phyloP scores from a whole-genome alignment of 257 asterid species.

The Petunia secreta region DNA sequence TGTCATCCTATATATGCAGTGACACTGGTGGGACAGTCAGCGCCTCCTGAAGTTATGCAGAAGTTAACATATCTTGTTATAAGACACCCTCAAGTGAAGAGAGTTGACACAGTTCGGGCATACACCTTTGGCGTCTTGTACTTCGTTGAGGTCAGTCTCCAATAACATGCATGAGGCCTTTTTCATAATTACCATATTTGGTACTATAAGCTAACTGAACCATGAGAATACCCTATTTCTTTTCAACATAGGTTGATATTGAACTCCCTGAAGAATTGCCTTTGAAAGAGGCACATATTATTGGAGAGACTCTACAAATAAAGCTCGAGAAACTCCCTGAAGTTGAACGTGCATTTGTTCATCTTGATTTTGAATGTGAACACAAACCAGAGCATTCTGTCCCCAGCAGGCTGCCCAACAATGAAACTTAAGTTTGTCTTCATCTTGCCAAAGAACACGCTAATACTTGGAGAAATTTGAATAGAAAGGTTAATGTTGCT shows the following conservation, averaged over 20 bases:
- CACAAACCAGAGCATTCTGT: slow-evolving; percentile 93
- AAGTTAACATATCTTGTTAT: slow-evolving; percentile 45
- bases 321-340: slow-evolving; percentile 82
- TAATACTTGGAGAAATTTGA: background rate
- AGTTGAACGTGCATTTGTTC: slow-evolving; percentile 94
- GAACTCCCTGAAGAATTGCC: slow-evolving; percentile 89
- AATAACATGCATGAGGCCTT: background rate
- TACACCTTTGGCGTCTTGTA: slow-evolving; percentile 89
- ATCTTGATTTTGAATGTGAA: slow-evolving; percentile 76
- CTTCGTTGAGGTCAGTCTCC: slow-evolving; percentile 81
- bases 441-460: background rate
- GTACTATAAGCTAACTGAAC: background rate
- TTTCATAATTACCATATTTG: background rate
- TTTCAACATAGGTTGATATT: slow-evolving; percentile 66
- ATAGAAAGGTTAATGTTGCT: background rate
- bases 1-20: slow-evolving; percentile 31
- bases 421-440: slow-evolving; percentile 51
- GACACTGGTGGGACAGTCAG: slow-evolving; percentile 71
- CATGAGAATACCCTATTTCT: background rate
- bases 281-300: slow-evolving; percentile 80
- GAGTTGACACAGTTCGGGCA: slow-evolving; percentile 91
- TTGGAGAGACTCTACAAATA: slow-evolving; percentile 77
- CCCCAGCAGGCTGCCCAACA: slow-evolving; percentile 71
- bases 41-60: slow-evolving; percentile 69
- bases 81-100: slow-evolving; percentile 78